Percentiles rank a stretch among this genome's conserved stretches.
Conservation (phyloP, 192 early-diverging fungal species). For the Spinellus fusiger region DNA sequence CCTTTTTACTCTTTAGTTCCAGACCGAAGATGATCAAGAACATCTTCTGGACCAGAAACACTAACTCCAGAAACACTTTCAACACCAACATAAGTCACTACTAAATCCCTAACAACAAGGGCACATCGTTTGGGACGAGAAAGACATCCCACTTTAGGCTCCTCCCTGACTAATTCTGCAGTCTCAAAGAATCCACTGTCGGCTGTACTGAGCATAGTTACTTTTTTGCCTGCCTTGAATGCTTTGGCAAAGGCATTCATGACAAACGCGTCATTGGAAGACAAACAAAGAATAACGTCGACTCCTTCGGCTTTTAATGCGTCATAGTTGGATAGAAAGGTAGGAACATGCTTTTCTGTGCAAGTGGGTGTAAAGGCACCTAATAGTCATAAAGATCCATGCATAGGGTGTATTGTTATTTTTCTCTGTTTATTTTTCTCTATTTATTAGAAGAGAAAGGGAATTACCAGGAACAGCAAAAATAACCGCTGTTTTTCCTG, state of each 20-base stretch:
- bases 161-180: slow-evolving; percentile 40
- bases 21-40: slow-evolving; percentile 5
- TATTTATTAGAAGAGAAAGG: not conserved
- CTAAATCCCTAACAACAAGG: slow-evolving; percentile 43
- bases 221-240: slow-evolving; percentile 42
- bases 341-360: slow-evolving; percentile 48
- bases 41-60: slow-evolving; percentile 10
- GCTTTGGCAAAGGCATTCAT: slow-evolving; percentile 47
- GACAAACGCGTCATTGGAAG: slow-evolving; percentile 52
- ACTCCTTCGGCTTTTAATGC: slow-evolving; percentile 49
- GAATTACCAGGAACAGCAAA: slow-evolving; percentile 43
- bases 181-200: slow-evolving; percentile 53
- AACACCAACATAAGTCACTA: slow-evolving; percentile 49
- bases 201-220: slow-evolving; percentile 41
- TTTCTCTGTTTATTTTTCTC: not conserved
- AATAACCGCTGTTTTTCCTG: slow-evolving; percentile 56
- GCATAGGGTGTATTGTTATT: not conserved
- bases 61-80: slow-evolving; percentile 20
- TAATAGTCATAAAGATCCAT: slow-evolving; percentile 24
- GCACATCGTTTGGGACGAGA: slow-evolving; percentile 49
- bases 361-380: slow-evolving; percentile 64
- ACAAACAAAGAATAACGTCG: slow-evolving; percentile 41
- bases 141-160: slow-evolving; percentile 51
- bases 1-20: not conserved
- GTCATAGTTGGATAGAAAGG: slow-evolving; percentile 36